phyloP scores from a whole-genome alignment of 192 early-diverging fungal species.

The Coemansia sp. region DNA sequence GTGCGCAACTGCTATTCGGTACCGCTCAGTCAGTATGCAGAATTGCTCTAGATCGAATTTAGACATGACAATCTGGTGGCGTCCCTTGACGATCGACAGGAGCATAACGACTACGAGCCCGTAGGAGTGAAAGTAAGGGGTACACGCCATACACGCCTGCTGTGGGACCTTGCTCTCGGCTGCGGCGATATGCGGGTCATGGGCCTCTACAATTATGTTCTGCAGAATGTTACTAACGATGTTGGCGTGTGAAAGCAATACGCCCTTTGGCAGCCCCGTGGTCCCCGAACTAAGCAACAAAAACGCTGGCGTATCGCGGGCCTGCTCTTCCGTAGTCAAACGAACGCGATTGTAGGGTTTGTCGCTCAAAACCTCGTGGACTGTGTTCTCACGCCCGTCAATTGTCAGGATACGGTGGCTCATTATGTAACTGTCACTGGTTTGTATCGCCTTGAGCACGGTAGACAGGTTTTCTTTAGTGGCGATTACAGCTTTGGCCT shows the following conservation, averaged over 20 bases:
- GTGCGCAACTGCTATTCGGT: slow-evolving; percentile 65
- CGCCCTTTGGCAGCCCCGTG: slow-evolving; percentile 76
- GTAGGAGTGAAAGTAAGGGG: slow-evolving; percentile 78
- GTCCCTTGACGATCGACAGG: slow-evolving; percentile 45
- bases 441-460: slow-evolving; percentile 26
- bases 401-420: slow-evolving; percentile 34
- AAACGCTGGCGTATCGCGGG: slow-evolving; percentile 35
- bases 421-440: slow-evolving; percentile 21
- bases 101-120: slow-evolving; percentile 60
- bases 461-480: slow-evolving; percentile 20
- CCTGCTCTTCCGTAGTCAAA: slow-evolving; percentile 22
- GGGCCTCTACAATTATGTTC: slow-evolving; percentile 9
- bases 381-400: slow-evolving; percentile 21
- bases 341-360: slow-evolving; percentile 31
- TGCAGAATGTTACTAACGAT: slow-evolving; percentile 68
- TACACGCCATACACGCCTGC: slow-evolving; percentile 23
- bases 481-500: slow-evolving; percentile 71
- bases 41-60: slow-evolving; percentile 73
- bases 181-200: neutral
- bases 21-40: slow-evolving; percentile 65
- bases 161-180: slow-evolving; percentile 12
- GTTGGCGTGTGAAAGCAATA: slow-evolving; percentile 76
- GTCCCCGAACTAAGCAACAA: slow-evolving; percentile 55
- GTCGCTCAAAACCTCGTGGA: slow-evolving; percentile 12
- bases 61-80: slow-evolving; percentile 69